Base-by-base conservation (phyloP, 495 filamentous ascomycete genomes). In the Xylaria palmicola region DNA sequence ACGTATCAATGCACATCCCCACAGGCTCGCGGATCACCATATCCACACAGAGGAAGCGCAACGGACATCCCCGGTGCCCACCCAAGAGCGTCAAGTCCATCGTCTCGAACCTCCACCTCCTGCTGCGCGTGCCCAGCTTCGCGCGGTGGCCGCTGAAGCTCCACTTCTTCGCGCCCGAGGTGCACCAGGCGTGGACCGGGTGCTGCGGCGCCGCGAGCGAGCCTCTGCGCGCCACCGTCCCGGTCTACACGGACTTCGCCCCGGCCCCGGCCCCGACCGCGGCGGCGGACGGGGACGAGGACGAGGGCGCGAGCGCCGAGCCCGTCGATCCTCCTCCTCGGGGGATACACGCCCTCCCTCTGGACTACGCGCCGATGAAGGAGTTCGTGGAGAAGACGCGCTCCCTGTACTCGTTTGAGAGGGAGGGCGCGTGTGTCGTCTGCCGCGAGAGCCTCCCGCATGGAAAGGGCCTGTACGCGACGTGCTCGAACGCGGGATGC, bases 71-170 rank as follows among this genome's bases (percentile, higher is more conserved):
- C 9, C 75, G 67, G 22, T 73, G 86, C 19, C 85, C 89, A 3
- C 74, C 75, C 7, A 76, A 81, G 53, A 88, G 80, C 4, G 65
- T 94, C 39, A 77, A 68, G 2, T 85, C 84, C 17, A 83, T 88
- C 20, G 63, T 97, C 27, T 85, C 85, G 1, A 91, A 92, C 65
- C 74, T 98, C 17, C 88, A 95, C 68, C 79, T 91, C 0, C 78
- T 98, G 0, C 79, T 97, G 6, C 82, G 89, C 1, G 89, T 90
- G 6, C 80, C 82, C 3, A 90, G 88, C 65, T 97, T 98, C 69
- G 70, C 74, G 8, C 75, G 82, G 26, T 95, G 91, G 92, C 92
- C 92, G n/a, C 77, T 98, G 30, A 81, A 82, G 15, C 66, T 97
- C 17, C 85, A 89, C 8, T 97, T 97, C 71, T 96, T 97, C 66